Evolutionary conservation across 768 basidiomycete genomes (phyloP).

Genomic region (Fomitopsis pulvina): DNA sequence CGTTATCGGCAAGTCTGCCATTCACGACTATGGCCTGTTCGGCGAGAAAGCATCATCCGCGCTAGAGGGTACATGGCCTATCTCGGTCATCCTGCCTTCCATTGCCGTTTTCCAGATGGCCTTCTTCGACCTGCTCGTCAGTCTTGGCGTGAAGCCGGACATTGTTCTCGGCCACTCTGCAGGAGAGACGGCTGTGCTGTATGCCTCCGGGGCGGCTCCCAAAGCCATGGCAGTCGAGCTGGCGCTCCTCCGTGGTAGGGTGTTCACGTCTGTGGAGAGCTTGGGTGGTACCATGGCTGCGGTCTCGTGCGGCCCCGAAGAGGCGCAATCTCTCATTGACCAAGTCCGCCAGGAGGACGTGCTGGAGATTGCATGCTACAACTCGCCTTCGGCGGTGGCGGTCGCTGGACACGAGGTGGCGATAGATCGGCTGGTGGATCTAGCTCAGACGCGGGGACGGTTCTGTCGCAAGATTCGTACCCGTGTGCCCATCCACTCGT

Average conservation of each 20-base stretch:
- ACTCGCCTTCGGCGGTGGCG: slow-evolving; percentile 30
- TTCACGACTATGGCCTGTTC: slow-evolving; percentile 34
- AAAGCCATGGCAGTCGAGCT: slow-evolving; percentile 37
- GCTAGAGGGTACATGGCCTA: slow-evolving; percentile 20
- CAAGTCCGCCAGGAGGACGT: background rate
- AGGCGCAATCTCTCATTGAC: slow-evolving; percentile 23
- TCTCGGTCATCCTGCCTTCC: slow-evolving; percentile 33
- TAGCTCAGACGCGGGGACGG: slow-evolving; percentile 24
- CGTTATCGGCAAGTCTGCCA: slow-evolving; percentile 29
- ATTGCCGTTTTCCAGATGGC: slow-evolving; percentile 42
- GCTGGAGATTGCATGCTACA: slow-evolving; percentile 37
- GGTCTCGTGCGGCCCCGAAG: slow-evolving; percentile 26
- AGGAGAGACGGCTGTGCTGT: slow-evolving; percentile 38
- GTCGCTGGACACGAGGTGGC: slow-evolving; percentile 25
- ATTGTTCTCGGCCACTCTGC: slow-evolving; percentile 40
- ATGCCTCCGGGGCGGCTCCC: slow-evolving; percentile 36
- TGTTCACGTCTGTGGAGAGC: slow-evolving; percentile 28
- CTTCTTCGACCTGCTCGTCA: slow-evolving; percentile 32
- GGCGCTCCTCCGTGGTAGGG: slow-evolving; percentile 33
- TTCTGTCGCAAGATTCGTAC: slow-evolving; percentile 32
- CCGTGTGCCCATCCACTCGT: slow-evolving; percentile 32
- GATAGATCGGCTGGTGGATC: slow-evolving; percentile 23
- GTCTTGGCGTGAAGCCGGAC: slow-evolving; percentile 32
- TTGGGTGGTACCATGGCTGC: slow-evolving; percentile 38
- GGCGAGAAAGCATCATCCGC: slow-evolving; percentile 2